Evolutionary conservation across 345 rosid species (phyloP).

Genomic region (Boechera retrofracta): DNA sequence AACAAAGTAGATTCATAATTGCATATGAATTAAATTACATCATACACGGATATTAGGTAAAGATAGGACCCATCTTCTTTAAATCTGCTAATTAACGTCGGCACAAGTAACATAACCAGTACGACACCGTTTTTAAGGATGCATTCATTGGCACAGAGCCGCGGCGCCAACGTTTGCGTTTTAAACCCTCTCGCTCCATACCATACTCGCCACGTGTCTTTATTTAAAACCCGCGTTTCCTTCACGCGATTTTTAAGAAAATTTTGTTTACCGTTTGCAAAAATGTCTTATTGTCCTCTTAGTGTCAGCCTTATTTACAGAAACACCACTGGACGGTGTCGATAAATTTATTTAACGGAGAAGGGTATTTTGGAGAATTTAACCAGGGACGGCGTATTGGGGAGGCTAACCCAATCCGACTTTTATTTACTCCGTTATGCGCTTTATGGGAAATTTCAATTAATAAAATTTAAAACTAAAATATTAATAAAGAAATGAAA

Average conservation of each 20-base stretch:
- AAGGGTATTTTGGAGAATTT: slow-evolving; percentile 36
- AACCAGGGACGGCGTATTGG: slow-evolving; percentile 31
- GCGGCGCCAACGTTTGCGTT: slow-evolving; percentile 24
- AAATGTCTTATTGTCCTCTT: slow-evolving; percentile 36
- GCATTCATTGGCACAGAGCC: slow-evolving; percentile 34
- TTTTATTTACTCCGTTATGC: slow-evolving; percentile 36
- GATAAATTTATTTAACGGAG: background rate
- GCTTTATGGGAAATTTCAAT: slow-evolving; percentile 33
- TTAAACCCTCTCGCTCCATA: slow-evolving; percentile 4
- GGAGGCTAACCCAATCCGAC: slow-evolving; percentile 32
- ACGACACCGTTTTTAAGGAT: slow-evolving; percentile 17
- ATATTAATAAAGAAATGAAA: background rate
- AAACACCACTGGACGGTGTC: slow-evolving; percentile 22
- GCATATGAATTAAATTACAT: no score
- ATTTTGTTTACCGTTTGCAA: no score
- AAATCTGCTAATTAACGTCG: slow-evolving; percentile 23
- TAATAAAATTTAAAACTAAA: background rate
- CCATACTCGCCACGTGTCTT: slow-evolving; percentile 36
- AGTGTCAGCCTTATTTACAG: slow-evolving; percentile 12
- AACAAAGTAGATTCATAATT: no score
- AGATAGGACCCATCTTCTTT: slow-evolving; percentile 15
- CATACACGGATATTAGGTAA: slow-evolving; percentile 8
- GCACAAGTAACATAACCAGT: background rate
- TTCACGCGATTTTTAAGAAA: slow-evolving; percentile 40
- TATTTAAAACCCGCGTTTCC: slow-evolving; percentile 46